Evolutionary conservation across 306 rosid species (phyloP).

Genomic region (Vigna unguiculata): DNA sequence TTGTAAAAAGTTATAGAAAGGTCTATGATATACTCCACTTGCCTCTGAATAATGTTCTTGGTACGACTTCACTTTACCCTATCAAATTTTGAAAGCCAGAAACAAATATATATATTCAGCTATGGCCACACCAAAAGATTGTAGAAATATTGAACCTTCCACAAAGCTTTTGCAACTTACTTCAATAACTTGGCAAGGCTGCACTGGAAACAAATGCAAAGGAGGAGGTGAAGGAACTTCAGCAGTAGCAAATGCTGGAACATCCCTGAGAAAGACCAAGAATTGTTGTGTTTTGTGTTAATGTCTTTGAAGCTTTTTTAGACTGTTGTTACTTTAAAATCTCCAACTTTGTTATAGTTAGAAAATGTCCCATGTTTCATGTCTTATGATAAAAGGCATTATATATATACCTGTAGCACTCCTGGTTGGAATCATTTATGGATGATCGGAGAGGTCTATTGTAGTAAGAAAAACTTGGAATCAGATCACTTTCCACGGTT

Average conservation of each 20-base stretch:
- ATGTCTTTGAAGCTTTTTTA: no score
- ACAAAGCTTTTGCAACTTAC: constrained; percentile 41
- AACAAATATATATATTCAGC: not conserved
- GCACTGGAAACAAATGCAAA: constrained; percentile 38
- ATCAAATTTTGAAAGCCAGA: constrained; percentile 1
- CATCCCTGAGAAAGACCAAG: constrained; percentile 41
- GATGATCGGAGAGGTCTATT: constrained; percentile 1
- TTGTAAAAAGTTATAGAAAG: constrained; percentile 51
- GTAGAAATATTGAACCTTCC: not conserved
- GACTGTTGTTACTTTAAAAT: no score
- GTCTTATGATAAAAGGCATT: not conserved
- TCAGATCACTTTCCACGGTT: no score
- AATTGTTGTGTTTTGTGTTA: no score
- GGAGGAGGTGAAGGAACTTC: not conserved
- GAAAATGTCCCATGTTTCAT: no score
- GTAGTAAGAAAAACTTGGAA: no score
- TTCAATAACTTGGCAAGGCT: constrained; percentile 34
- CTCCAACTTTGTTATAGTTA: no score
- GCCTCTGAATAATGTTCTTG: constrained; percentile 35
- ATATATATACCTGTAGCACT: constrained; percentile 50
- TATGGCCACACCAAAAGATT: not conserved
- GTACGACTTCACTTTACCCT: constrained; percentile 40
- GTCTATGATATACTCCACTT: constrained; percentile 25
- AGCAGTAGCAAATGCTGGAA: constrained; percentile 13
- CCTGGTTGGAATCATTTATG: constrained; percentile 39